Conservation (phyloP, 208 protist species). For the Trypanosoma avium region DNA sequence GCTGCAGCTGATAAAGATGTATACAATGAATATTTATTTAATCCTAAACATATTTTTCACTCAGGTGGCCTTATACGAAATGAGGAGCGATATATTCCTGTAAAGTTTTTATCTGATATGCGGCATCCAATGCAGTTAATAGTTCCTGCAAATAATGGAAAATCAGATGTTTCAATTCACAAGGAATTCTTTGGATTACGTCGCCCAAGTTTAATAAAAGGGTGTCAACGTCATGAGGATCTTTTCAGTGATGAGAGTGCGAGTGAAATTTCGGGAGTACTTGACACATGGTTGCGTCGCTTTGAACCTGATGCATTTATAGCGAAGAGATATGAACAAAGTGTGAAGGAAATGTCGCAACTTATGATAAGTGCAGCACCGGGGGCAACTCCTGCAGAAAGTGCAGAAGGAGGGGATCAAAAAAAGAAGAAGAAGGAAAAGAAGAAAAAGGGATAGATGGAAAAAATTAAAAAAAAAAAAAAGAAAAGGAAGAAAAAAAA, state of each 20-base stretch:
- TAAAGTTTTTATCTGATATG: slow-evolving; percentile 52
- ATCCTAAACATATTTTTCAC: slow-evolving; percentile 36
- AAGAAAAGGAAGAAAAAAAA: slow-evolving; percentile 18
- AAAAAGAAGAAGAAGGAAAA: slow-evolving; percentile 79
- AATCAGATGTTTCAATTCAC: slow-evolving; percentile 60
- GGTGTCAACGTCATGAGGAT: slow-evolving; percentile 47
- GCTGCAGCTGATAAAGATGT: slow-evolving; percentile 40
- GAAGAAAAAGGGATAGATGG: slow-evolving; percentile 70
- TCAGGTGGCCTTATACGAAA: slow-evolving; percentile 46
- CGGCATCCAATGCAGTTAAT: slow-evolving; percentile 82
- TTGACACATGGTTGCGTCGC: slow-evolving; percentile 71
- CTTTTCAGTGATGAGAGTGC: slow-evolving; percentile 48
- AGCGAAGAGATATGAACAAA: slow-evolving; percentile 73
- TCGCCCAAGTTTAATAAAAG: slow-evolving; percentile 60
- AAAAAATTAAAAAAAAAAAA: slow-evolving; percentile 11
- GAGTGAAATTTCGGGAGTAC: slow-evolving; percentile 59
- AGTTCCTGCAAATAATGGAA: slow-evolving; percentile 40
- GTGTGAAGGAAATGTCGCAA: slow-evolving; percentile 73
- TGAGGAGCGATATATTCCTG: slow-evolving; percentile 62
- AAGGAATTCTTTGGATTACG: slow-evolving; percentile 80
- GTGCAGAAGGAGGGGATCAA: slow-evolving; percentile 27
- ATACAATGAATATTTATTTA: slow-evolving; percentile 56
- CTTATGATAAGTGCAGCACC: slow-evolving; percentile 44
- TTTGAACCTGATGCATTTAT: slow-evolving; percentile 80
- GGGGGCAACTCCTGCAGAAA: slow-evolving; percentile 7